phyloP scores from a whole-genome alignment of 1,284 basidiomycete species.

The Cutaneotrichosporon arboriforme region DNA sequence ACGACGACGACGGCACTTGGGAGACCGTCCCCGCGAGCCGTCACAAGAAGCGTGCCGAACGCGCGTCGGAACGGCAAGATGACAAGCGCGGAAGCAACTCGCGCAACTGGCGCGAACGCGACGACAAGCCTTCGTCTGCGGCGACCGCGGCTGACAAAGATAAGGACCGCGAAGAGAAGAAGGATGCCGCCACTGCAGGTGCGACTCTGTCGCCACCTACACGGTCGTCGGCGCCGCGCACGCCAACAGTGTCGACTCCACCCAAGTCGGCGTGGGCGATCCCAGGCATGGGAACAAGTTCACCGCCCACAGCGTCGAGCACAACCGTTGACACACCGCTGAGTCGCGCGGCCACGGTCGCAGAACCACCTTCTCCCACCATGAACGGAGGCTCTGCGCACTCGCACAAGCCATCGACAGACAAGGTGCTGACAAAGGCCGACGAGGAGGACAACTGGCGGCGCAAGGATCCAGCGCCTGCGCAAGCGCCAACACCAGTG shows the following conservation, averaged over 20 bases:
- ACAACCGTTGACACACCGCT: background rate
- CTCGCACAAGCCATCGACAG: background rate
- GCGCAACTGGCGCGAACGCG: slow-evolving; percentile 22
- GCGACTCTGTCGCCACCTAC: slow-evolving; percentile 2
- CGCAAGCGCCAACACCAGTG: slow-evolving; percentile 7
- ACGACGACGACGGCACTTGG: slow-evolving; percentile 12
- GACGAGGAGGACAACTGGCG: slow-evolving; percentile 33
- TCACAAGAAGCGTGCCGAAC: slow-evolving; percentile 10
- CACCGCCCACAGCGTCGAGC: background rate
- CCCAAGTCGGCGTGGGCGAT: slow-evolving; percentile 31
- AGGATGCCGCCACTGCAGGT: slow-evolving; percentile 7
- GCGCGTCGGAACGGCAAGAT: slow-evolving; percentile 14
- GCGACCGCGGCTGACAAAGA: slow-evolving; percentile 5
- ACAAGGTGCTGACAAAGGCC: slow-evolving; percentile 1
- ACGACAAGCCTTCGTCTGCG: slow-evolving; percentile 9
- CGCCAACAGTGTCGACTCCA: slow-evolving; percentile 5
- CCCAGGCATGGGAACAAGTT: background rate
- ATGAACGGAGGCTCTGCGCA: background rate
- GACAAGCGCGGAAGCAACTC: slow-evolving; percentile 36
- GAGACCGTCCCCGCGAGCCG: slow-evolving; percentile 17
- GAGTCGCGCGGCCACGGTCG: background rate
- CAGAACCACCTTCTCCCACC: background rate
- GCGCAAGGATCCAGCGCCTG: slow-evolving; percentile 15
- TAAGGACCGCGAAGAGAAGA: slow-evolving; percentile 9
- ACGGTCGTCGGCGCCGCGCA: background rate